Conservation (phyloP, 768 basidiomycete species). For the Boletus pseudo-olivaceus region DNA sequence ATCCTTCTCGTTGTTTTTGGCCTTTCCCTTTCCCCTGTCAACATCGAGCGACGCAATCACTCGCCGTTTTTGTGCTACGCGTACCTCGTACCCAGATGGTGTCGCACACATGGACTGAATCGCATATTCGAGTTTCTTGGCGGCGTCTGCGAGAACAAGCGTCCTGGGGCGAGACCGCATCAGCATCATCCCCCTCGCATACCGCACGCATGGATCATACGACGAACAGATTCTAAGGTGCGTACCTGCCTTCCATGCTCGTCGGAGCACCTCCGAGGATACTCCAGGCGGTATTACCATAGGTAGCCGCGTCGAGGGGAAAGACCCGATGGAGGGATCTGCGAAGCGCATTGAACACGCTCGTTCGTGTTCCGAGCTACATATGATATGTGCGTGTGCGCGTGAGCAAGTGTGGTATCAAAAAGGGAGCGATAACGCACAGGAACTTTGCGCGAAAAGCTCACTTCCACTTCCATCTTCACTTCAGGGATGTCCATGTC, state of each 20-base stretch:
- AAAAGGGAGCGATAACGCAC: slow-evolving; percentile 20
- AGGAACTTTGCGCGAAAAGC: slow-evolving; percentile 41
- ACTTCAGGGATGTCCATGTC: slow-evolving; percentile 28
- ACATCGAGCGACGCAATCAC: slow-evolving; percentile 34
- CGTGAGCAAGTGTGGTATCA: background rate
- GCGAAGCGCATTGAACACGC: slow-evolving; percentile 38
- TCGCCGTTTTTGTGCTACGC: slow-evolving; percentile 30
- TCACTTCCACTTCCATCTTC: slow-evolving; percentile 36
- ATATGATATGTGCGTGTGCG: background rate
- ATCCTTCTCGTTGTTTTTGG: background rate
- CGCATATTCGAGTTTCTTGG: slow-evolving; percentile 47
- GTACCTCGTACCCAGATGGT: slow-evolving; percentile 44
- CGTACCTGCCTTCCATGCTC: slow-evolving; percentile 24
- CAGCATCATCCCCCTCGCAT: background rate
- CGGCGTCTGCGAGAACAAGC: slow-evolving; percentile 38
- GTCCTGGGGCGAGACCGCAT: slow-evolving; percentile 30
- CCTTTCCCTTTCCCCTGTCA: background rate
- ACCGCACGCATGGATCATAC: background rate
- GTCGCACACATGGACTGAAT: slow-evolving; percentile 50
- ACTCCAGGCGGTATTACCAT: slow-evolving; percentile 27
- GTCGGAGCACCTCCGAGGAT: slow-evolving; percentile 13
- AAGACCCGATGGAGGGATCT: slow-evolving; percentile 33
- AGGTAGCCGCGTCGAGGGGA: slow-evolving; percentile 4
- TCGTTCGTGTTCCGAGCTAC: slow-evolving; percentile 36
- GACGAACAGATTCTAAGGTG: background rate